Conservation (phyloP, 495 filamentous ascomycete species). For the Penicillium roqueforti region DNA sequence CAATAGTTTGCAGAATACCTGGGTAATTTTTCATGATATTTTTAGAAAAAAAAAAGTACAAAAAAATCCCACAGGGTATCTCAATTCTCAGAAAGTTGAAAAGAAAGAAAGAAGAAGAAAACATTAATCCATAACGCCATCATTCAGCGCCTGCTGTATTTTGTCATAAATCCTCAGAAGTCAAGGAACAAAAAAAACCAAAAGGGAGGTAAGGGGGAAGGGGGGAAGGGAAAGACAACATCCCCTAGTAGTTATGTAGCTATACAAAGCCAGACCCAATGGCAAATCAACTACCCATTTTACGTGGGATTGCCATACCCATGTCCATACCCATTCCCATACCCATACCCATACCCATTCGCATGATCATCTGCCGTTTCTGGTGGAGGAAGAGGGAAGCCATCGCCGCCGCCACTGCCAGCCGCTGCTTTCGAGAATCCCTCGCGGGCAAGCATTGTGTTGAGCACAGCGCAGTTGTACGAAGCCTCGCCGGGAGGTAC, state of each 20-base stretch:
- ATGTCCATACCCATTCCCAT: conserved; percentile 18
- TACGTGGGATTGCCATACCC: not conserved
- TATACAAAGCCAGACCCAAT: not conserved
- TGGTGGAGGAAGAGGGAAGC: conserved; percentile 40
- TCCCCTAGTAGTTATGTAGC: no score
- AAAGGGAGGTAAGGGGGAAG: not conserved
- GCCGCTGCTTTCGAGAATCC: conserved; percentile 59
- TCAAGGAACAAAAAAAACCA: not conserved
- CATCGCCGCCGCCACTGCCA: conserved; percentile 38
- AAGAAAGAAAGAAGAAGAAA: not conserved
- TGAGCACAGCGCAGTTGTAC: conserved; percentile 83
- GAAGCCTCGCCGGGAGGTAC: conserved; percentile 82
- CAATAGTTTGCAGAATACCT: not conserved
- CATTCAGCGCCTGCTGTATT: conserved; percentile 21
- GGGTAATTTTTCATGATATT: not conserved
- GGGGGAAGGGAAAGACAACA: not conserved
- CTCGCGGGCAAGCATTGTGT: conserved; percentile 77
- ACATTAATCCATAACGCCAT: conserved; percentile 26
- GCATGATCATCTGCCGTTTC: conserved; percentile 30
- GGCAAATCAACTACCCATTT: not conserved
- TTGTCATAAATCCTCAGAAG: conserved; percentile 6
- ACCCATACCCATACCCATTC: conserved; percentile 15
- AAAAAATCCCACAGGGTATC: conserved; percentile 19
- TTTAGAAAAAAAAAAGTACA: conserved; percentile 5
- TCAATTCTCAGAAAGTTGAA: conserved; percentile 15